Conservation (phyloP, 148 eudicot genomes). For the Cornus suecica region DNA sequence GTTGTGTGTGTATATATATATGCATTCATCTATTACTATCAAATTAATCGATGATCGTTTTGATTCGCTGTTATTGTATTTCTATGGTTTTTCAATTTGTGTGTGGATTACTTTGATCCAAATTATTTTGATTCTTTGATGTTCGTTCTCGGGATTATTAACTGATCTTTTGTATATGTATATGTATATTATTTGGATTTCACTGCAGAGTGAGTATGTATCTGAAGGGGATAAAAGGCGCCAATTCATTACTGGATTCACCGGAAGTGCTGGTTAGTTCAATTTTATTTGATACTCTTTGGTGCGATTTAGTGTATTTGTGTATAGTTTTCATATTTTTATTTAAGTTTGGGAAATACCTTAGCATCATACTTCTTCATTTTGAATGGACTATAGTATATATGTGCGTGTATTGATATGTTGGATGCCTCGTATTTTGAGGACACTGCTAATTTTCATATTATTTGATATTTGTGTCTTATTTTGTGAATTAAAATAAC, state of each 20-base stretch:
- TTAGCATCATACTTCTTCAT: neutral
- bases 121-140: neutral
- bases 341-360: neutral
- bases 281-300: neutral
- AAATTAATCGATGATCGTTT: neutral
- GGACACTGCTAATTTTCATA: too few relatives aligned
- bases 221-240: conserved; percentile 87
- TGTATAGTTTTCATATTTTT: neutral
- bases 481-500: too few relatives aligned
- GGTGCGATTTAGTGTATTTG: neutral
- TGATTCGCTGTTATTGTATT: neutral
- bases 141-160: conserved; percentile 1
- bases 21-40: neutral
- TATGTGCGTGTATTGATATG: too few relatives aligned
- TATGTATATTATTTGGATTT: neutral
- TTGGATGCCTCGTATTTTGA: too few relatives aligned
- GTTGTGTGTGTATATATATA: too few relatives aligned
- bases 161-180: neutral
- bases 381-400: too few relatives aligned
- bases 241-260: conserved; percentile 75
- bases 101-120: neutral
- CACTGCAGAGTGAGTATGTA: conserved; percentile 81
- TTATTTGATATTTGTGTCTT: too few relatives aligned
- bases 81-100: neutral
- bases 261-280: conserved; percentile 87